Base-by-base conservation (phyloP, 2,329 filamentous ascomycete genomes). In the Tolypocladium tropicale region DNA sequence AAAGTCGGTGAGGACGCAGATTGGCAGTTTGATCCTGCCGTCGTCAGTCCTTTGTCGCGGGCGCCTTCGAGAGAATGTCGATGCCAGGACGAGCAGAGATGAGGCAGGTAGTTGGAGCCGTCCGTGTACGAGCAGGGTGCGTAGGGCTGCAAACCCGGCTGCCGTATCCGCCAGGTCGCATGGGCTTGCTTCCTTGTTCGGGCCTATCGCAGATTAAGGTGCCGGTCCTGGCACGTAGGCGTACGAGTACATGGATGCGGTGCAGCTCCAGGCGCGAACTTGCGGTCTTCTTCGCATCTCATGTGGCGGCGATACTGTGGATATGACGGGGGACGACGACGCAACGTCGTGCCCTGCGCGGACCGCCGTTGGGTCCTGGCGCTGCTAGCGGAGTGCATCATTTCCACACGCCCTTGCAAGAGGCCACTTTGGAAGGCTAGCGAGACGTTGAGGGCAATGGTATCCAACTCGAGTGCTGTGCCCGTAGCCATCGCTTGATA, bases 1-100 rank as follows among this genome's bases (percentile, higher is more conserved):
- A 68, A 68, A 68, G 66, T 68, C 66, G 66, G 66, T 68, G 66
- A 68, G 64, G 64, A 32, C 34, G 41, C 43, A 21, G 43, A 30
- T 4, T 36, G 53, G 36, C 46, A 49, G 21, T 11, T 11, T n/a
- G 32, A 25, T 32, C n/a, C 16, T 54, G 39, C n/a, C 21, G 37
- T 5, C 18, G 25, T 30, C 43, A 14, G 46, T 32, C 9, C 46
- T 33, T 33, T 33, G 46, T 18, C n/a, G 0, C 6, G 18, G n/a
- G n/a, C n/a, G n/a, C n/a, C n/a, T n/a, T n/a, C n/a, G n/a, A n/a
- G n/a, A n/a, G n/a, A n/a, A n/a, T n/a, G n/a, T n/a, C n/a, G 16
- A 6, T n/a, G 16, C 46, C 28, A 32, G 18, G 32, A 18, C 16
- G 28, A 6, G 9, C 36, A 39, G 36, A 39, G 37, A 39, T 3